A percentile compares a stretch with the other conserved stretches of the same genome.
Evolutionary conservation across 176 grass and related monocot genomes (phyloP).

Genomic region (Bromus sterilis): DNA sequence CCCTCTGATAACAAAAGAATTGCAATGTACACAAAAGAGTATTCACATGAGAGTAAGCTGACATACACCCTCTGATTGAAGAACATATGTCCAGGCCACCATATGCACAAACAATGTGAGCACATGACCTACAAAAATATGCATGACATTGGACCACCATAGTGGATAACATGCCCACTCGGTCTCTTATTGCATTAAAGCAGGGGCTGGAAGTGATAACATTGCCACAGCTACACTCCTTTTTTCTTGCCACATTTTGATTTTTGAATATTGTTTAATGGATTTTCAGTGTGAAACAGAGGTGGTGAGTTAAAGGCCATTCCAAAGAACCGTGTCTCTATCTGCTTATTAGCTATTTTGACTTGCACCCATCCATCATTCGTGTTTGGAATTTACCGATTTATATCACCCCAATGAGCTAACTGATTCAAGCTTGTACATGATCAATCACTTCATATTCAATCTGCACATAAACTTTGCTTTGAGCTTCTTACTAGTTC

Average conservation of each 20-base stretch:
- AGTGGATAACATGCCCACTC: neutral
- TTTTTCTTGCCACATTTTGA: neutral
- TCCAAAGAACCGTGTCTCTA: neutral
- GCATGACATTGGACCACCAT: neutral
- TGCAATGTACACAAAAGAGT: neutral
- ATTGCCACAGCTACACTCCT: neutral
- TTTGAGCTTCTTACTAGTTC: neutral
- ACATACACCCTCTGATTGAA: neutral
- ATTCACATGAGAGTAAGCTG: neutral
- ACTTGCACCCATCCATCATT: neutral
- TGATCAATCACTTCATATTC: neutral
- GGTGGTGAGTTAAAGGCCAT: neutral
- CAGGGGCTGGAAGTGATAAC: neutral
- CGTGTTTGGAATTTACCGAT: neutral
- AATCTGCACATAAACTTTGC: neutral
- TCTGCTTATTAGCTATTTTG: neutral
- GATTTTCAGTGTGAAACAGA: neutral
- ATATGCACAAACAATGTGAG: neutral
- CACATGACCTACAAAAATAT: neutral
- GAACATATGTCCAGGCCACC: neutral
- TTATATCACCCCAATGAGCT: neutral
- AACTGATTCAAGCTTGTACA: neutral
- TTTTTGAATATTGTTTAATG: neutral
- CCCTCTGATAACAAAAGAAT: no score
- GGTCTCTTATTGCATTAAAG: neutral